Evolutionary conservation across 345 rosid genomes (phyloP).

Genomic region (Eutrema japonicum): DNA sequence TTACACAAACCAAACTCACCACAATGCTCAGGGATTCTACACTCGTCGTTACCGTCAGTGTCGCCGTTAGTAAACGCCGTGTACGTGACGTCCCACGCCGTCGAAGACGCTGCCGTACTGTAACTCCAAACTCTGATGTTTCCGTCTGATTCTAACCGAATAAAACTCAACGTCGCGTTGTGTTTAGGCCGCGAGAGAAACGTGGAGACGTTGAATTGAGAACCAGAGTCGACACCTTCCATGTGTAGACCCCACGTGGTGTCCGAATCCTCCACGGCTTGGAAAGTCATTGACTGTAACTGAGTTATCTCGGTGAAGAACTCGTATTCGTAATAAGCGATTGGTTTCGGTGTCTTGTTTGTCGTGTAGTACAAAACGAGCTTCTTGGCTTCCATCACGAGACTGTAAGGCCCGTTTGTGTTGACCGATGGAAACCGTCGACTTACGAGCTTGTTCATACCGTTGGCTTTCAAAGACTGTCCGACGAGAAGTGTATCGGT

Average conservation of each 20-base stretch:
- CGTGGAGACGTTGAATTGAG: constrained; percentile 1
- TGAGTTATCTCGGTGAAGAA: not conserved
- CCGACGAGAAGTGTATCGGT: constrained; percentile 59
- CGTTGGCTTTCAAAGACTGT: constrained; percentile 44
- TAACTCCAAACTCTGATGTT: constrained; percentile 2
- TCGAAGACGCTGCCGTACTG: not conserved
- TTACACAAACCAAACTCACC: constrained; percentile 13
- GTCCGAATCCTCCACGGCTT: constrained; percentile 21
- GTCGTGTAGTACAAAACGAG: constrained; percentile 41
- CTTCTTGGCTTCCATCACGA: constrained; percentile 46
- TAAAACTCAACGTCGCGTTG: constrained; percentile 45
- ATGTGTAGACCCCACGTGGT: constrained; percentile 18
- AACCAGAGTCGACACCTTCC: not conserved
- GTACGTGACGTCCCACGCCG: not conserved
- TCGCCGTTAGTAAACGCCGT: not conserved
- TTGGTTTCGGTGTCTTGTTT: constrained; percentile 37
- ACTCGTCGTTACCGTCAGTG: constrained; percentile 7
- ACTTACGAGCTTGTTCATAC: constrained; percentile 49
- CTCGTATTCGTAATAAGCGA: constrained; percentile 22
- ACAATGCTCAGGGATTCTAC: not conserved
- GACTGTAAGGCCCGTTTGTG: constrained; percentile 48
- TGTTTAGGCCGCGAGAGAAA: constrained; percentile 41
- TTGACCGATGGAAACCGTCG: constrained; percentile 40
- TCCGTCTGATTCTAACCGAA: constrained; percentile 35
- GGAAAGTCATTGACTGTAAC: constrained; percentile 19